Base-by-base conservation (phyloP, 2,329 filamentous ascomycete species). In the Cordyceps fumosorosea region DNA sequence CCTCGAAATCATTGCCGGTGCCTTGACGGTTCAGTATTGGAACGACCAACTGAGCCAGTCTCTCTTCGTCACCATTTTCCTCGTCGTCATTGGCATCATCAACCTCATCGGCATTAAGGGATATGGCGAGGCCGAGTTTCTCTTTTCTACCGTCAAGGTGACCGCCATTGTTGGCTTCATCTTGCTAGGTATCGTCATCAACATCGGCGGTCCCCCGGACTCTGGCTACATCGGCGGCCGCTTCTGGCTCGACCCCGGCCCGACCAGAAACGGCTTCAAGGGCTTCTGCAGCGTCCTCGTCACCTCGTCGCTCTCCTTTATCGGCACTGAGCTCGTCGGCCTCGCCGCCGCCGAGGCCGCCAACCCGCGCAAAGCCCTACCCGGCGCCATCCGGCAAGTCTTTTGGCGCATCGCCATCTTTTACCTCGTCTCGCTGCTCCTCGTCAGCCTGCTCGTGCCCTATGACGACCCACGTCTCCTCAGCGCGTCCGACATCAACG, bases 41-140 rank as follows among this genome's bases (percentile, higher is more conserved):
- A 83, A 85, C 56, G 72, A 80, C 0, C 65, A 74, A 32, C 75
- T 90, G 64, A 81, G 84, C 55, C 84, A 84, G 65, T 84, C 86
- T 45, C 85, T 89, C n/a, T 96, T 89, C 77, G 89, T 96, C 20
- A 84, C 89, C 34, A 80, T 96, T 58, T 96, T 96, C 74, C 82
- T 92, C 64, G 66, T 85, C 5, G 68, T 87, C 32, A 66, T 70
- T 20, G 62, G 65, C 22, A 32, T 64, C 20, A 66, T 70, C 63
- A 69, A 70, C 54, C 48, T 70, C 40, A 67, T 70, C 51, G 68
- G 68, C 34, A 66, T 68, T 56, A 65, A 64, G 42, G 67, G 66
- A 26, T 70, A 69, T 47, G 68, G 67, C n/a, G 68, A 70, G 64
- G 67, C 66, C 20, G 68, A 70, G 56, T 70, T 69, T 42, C 22